These are phyloP conservation scores for Uronychia setigera DNA, from an alignment of 73 alveolate genomes.

Conservation along the genomic window DNA sequence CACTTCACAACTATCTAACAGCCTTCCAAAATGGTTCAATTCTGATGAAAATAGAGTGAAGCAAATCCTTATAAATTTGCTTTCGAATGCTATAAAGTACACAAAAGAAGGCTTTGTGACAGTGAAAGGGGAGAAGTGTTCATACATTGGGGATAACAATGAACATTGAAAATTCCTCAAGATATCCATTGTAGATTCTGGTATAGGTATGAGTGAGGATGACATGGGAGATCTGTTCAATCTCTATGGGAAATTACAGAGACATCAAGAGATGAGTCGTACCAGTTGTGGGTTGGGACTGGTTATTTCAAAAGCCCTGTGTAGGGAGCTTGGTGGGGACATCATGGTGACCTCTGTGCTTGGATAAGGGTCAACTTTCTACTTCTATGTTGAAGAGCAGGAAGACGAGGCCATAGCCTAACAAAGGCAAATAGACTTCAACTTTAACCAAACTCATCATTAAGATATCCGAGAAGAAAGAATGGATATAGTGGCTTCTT, in stretches of 20 bases:
- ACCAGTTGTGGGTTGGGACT: conserved; percentile 17
- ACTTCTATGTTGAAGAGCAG: too few species aligned
- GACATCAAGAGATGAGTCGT: background rate
- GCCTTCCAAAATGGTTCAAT: too few species aligned
- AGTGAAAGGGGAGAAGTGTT: background rate
- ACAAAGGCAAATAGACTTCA: too few species aligned
- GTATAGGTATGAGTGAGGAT: conserved; percentile 9
- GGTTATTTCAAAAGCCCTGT: background rate
- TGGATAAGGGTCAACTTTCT: conserved; percentile 22
- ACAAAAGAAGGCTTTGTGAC: conserved; percentile 27
- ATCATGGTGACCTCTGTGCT: background rate
- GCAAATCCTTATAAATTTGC: conserved; percentile 41
- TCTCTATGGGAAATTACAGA: background rate
- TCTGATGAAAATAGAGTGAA: conserved; percentile 34
- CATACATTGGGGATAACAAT: background rate
- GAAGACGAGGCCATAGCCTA: too few species aligned
- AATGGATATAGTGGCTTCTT: too few species aligned
- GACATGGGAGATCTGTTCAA: background rate
- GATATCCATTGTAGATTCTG: conserved; percentile 18
- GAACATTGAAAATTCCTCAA: background rate
- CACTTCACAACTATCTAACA: too few species aligned
- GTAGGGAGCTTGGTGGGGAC: background rate
- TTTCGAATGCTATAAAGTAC: conserved; percentile 42
- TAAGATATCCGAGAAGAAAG: too few species aligned
- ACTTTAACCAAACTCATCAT: too few species aligned